phyloP scores from a whole-genome alignment of 257 asterid species.

The Solanum chaucha region DNA sequence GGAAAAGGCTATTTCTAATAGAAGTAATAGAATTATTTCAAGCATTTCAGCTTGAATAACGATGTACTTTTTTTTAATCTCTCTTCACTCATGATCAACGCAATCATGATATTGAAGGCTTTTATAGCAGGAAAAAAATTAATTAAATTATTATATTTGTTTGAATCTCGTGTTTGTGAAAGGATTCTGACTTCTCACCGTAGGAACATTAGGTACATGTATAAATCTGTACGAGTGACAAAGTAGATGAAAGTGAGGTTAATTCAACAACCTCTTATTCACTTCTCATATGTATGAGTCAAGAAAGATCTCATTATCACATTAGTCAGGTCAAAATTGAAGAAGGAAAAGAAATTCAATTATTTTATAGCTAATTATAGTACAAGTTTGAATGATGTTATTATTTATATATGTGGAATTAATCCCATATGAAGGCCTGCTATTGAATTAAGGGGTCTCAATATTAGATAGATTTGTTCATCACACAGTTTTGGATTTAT shows the following conservation, averaged over 20 bases:
- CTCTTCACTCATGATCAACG: background rate
- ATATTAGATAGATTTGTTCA: background rate
- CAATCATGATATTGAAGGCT: background rate
- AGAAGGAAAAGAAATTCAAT: background rate
- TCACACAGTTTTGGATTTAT: background rate
- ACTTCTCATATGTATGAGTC: background rate
- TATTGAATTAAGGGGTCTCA: background rate
- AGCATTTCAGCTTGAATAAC: accelerated
- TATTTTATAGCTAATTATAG: background rate
- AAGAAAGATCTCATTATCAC: background rate
- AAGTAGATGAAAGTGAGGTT: background rate
- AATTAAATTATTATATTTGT: background rate
- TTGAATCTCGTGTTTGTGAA: background rate
- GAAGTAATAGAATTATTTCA: background rate
- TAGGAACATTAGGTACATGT: background rate
- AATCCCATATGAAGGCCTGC: background rate
- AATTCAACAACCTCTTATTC: background rate
- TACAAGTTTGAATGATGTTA: background rate
- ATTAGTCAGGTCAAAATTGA: background rate
- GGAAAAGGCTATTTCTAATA: background rate
- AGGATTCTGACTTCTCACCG: background rate
- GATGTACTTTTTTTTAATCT: accelerated
- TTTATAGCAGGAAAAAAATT: background rate
- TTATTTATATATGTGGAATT: background rate
- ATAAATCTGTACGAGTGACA: background rate